Percentiles rank a stretch among this genome's conserved stretches.
These are phyloP conservation scores for Stemphylium vesicarium DNA, from an alignment of 2,329 filamentous ascomycete species.

Conservation along the genomic window DNA sequence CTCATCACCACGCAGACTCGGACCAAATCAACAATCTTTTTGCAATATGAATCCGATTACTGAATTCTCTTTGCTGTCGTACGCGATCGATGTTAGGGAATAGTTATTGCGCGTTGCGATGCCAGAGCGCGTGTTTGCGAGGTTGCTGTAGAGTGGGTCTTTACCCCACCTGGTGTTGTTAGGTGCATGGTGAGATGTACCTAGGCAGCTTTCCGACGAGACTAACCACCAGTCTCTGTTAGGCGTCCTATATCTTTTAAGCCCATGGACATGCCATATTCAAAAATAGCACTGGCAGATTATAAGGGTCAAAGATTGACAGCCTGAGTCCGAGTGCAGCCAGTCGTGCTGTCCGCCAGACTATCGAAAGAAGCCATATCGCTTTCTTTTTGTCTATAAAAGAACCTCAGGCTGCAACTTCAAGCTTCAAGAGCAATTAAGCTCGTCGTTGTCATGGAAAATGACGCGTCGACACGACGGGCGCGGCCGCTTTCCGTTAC, in stretches of 20 bases:
- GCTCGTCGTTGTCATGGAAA: not conserved
- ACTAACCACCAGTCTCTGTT: not conserved
- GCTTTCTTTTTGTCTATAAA: not conserved
- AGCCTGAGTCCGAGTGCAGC: not conserved
- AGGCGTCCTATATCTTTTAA: not conserved
- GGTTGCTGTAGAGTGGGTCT: slow-evolving; percentile 2
- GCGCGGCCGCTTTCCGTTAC: not conserved
- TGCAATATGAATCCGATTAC: too few species aligned
- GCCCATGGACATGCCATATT: not conserved
- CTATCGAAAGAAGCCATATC: not conserved
- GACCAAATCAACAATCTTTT: too few species aligned
- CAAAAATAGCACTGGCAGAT: not conserved
- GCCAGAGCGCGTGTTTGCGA: not conserved
- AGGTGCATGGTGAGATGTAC: not conserved
- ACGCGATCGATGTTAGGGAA: not conserved
- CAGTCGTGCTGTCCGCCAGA: not conserved
- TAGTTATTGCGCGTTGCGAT: not conserved
- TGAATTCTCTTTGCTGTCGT: too few species aligned
- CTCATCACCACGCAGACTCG: not conserved
- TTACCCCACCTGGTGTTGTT: not conserved
- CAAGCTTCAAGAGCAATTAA: not conserved
- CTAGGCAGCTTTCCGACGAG: not conserved
- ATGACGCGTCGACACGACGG: not conserved
- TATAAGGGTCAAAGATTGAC: not conserved
- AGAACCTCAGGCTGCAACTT: not conserved